These are phyloP conservation scores for Fusarium algeriense DNA, from an alignment of 2,329 filamentous ascomycete genomes.

Conservation along the genomic window DNA sequence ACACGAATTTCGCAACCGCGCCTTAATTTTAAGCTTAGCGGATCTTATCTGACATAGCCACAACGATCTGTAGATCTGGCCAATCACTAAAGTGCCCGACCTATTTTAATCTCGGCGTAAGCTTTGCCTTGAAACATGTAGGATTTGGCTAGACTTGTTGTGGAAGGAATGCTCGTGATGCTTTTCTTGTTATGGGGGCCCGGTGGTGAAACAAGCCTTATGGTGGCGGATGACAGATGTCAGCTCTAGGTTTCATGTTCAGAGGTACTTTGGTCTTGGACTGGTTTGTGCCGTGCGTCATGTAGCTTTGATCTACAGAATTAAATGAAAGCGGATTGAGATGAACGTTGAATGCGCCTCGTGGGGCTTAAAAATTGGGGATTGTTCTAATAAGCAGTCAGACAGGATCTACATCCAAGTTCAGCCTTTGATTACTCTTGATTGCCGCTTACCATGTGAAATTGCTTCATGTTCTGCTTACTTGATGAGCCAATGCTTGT, in stretches of 20 bases:
- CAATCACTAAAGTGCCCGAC: background rate
- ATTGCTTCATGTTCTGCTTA: no score
- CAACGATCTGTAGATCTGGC: background rate
- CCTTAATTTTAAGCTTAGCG: slow-evolving; percentile 10
- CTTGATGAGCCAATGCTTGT: no score
- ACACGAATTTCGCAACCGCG: background rate
- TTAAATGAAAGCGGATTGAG: background rate
- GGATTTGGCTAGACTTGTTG: background rate
- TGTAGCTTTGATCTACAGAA: background rate
- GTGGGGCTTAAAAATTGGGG: no score
- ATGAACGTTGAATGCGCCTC: background rate
- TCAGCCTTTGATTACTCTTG: background rate
- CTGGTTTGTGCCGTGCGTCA: background rate
- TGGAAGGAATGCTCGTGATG: background rate
- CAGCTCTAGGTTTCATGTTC: background rate
- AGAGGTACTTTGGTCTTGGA: background rate
- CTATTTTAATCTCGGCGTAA: background rate
- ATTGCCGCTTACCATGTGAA: background rate
- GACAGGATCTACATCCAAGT: background rate
- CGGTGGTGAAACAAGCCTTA: background rate
- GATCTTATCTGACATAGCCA: background rate
- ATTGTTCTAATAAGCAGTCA: background rate
- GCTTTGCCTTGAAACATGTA: background rate
- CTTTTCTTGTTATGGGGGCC: background rate
- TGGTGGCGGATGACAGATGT: background rate